Evolutionary conservation across 164 flowering plant species (phyloP), one percentile per base, ranked within the genome.

Genomic region (Saururus chinensis): DNA sequence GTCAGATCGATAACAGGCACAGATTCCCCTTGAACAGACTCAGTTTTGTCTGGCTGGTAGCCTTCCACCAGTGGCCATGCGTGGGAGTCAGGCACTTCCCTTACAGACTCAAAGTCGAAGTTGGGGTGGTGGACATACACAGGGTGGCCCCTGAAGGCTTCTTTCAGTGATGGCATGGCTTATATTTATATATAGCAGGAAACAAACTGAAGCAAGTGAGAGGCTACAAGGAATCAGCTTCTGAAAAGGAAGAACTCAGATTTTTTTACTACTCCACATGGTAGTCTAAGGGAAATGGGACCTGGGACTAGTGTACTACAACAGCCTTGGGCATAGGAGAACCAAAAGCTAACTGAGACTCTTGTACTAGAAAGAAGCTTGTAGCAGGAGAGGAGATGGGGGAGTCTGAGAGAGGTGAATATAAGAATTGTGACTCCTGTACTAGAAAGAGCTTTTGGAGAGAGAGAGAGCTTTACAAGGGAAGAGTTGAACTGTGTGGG

Each of bases 71-170:
- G 68, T 19, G 70, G 71, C 97, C 97, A 90, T 20, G 80, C 77
- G 63, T 80, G 80, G 0, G 92, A 82, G 42, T 91, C 98, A 0
- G 98, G 98, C 3, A 91, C 62, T 62, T 88, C 87, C 24, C 65
- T 63, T 8, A 80, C 63, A 0, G 87, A 68, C 54, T 62, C 61
- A n/a, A 91, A 77, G 79, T 91, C 96, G 1, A 75, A 59, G 77
- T 70, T 5, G 58, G 70, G 49, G 61, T 68, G 58, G 14, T 41
- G 60, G 57, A 68, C 71, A 63, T 75, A 57, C 51, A 74, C 68
- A 4, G 88, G 84, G 60, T 75, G 80, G 67, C 70, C 67, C 72
- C 51, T 71, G 30, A 73, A 71, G 55, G 76, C 78, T 20, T 84
- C 84, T 19, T 78, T 63, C 48, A 82, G 59, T 57, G 87, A 68